Conservation (phyloP, 768 basidiomycete species). For the Pholiota microspora region DNA sequence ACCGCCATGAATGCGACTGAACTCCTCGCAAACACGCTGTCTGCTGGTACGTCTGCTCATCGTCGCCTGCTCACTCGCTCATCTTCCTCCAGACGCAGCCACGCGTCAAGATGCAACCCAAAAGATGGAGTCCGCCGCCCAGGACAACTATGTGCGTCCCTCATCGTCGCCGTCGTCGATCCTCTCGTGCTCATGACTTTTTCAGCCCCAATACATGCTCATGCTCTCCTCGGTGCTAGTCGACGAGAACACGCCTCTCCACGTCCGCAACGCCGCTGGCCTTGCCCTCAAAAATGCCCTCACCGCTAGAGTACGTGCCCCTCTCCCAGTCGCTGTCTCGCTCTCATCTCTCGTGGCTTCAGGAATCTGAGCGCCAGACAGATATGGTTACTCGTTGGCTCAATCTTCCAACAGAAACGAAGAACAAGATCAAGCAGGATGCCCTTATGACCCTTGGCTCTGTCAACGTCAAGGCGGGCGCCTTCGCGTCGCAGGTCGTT, state of each 20-base stretch:
- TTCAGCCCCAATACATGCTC: conserved; percentile 88
- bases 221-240: conserved; percentile 86
- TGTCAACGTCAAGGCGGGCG: conserved; percentile 65
- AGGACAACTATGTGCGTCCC: conserved; percentile 83
- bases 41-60: conserved; percentile 60
- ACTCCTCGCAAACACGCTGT: conserved; percentile 91
- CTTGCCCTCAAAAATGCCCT: conserved; percentile 96
- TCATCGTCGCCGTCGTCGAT: conserved; percentile 11
- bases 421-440: conserved; percentile 84
- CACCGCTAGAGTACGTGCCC: conserved; percentile 74
- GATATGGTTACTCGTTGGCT: conserved; percentile 84
- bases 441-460: conserved; percentile 83
- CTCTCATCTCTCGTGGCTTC: conserved; percentile 22
- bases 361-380: conserved; percentile 76
- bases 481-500: conserved; percentile 90
- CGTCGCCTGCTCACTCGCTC: conserved; percentile 21
- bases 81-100: conserved; percentile 60
- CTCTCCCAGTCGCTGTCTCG: conserved; percentile 8
- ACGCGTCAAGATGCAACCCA: conserved; percentile 91
- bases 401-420: conserved; percentile 62
- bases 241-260: conserved; percentile 64
- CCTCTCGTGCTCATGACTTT: conserved; percentile 19
- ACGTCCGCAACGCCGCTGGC: conserved; percentile 93
- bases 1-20: conserved; percentile 84
- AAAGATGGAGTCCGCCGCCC: conserved; percentile 82